Conservation (phyloP, 164 flowering plant species). For the grape (Vitis vinifera) region ASM3070453v1 NC_081811.1:30396001-30396500, state of each 20-base stretch:
- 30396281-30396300: slow-evolving; percentile 3
- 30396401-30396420: slow-evolving; percentile 13
- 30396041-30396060: background rate
- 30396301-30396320: slow-evolving; percentile 22
- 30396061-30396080: background rate
- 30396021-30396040: background rate
- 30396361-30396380: slow-evolving; percentile 44
- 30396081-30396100: slow-evolving; percentile 3
- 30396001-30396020: background rate
- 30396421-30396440: background rate
- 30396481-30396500: background rate
- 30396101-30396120: slow-evolving; percentile 75
- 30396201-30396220: slow-evolving; percentile 58
- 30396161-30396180: slow-evolving; percentile 42
- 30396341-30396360: slow-evolving; percentile 37
- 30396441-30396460: background rate
- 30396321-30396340: slow-evolving; percentile 28
- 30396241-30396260: slow-evolving; percentile 19
- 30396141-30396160: slow-evolving; percentile 43
- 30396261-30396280: slow-evolving; percentile 16
- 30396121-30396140: slow-evolving; percentile 47
- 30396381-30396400: slow-evolving; percentile 27
- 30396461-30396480: background rate
- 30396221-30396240: slow-evolving; percentile 47
- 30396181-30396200: slow-evolving; percentile 48